Evolutionary conservation across 2,329 filamentous ascomycete species (phyloP), one percentile per base, ranked within the genome.

Genomic region (Monosporascus sp.): DNA sequence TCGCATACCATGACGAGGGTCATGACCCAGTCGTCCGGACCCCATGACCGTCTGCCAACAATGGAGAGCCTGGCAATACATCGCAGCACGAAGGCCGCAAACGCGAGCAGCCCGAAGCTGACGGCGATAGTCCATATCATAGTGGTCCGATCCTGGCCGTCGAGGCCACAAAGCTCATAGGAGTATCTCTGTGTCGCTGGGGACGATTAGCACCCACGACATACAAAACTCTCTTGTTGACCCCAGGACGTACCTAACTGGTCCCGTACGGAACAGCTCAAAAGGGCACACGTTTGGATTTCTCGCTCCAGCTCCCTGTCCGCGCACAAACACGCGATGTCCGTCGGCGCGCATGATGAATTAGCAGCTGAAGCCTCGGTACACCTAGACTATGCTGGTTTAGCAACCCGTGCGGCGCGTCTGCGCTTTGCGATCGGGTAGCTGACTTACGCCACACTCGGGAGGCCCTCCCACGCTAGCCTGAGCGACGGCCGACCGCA

Each of bases 51-150:
- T 3, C 52, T 45, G 17, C 56, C 46, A 16, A 61, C 40, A 17
- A 49, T 37, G 3, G 43, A 26, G 5, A 64, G 22, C 19, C 57
- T 56, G 14, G 62, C 53, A 36, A 56, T 26, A 2, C 60, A 56
- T n/a, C 62, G 55, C 40, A 63, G 47, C 16, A 48, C 41, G 31
- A 64, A 64, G 11, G 55, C 60, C 2, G 58, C 3, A 17, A 64
- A 49, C 24, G 57, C 62, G 3, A 63, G 41, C 7, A 41, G 36
- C 14, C 60, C 52, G 24, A 62, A 64, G 1, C 59, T 55, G 14
- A 58, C 40, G 20, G 56, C 53, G 16, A 59, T 38, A 9, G 58
- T 48, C 52, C 57, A 57, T 17, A 61, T 49, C 38, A 61, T 41
- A 1, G 48, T 31, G 3, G 57, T 56, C 22, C 61, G 48, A 31